Conservation (phyloP, 228 moss, liverwort and hornwort genomes). For the Sphagnum fallax region DNA sequence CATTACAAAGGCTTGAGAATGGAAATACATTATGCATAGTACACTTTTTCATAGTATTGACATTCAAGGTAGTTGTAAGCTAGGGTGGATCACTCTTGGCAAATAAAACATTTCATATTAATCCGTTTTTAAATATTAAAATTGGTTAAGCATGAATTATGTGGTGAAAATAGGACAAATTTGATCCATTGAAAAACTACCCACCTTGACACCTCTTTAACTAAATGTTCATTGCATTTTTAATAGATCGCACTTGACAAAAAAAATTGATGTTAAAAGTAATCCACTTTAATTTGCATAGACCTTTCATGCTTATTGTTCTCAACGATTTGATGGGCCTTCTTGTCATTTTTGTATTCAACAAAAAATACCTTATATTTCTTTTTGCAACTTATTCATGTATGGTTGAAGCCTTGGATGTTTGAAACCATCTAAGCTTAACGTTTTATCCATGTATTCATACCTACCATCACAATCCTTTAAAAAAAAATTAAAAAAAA, state of each 20-base stretch:
- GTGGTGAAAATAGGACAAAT: neutral
- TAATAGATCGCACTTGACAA: too few species aligned
- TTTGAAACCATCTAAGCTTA: neutral
- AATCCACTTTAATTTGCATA: neutral
- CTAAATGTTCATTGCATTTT: too few species aligned
- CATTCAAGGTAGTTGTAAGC: neutral
- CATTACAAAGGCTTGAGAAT: neutral
- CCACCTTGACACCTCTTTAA: too few species aligned
- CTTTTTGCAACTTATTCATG: neutral
- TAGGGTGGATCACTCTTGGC: neutral
- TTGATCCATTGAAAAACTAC: neutral
- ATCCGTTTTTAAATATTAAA: neutral
- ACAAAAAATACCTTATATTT: neutral
- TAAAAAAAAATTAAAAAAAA: neutral
- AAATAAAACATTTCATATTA: neutral
- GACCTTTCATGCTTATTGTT: neutral
- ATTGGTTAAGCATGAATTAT: neutral
- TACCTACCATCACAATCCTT: neutral
- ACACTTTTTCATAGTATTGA: neutral
- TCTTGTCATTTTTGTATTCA: neutral
- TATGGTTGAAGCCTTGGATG: neutral
- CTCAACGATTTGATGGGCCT: neutral
- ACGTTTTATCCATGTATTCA: neutral
- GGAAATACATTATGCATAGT: neutral
- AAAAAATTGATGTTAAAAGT: neutral